Evolutionary conservation across 1,284 basidiomycete species (phyloP), one percentile per base, ranked within the genome.

Genomic region (Kwoniella shivajii): DNA sequence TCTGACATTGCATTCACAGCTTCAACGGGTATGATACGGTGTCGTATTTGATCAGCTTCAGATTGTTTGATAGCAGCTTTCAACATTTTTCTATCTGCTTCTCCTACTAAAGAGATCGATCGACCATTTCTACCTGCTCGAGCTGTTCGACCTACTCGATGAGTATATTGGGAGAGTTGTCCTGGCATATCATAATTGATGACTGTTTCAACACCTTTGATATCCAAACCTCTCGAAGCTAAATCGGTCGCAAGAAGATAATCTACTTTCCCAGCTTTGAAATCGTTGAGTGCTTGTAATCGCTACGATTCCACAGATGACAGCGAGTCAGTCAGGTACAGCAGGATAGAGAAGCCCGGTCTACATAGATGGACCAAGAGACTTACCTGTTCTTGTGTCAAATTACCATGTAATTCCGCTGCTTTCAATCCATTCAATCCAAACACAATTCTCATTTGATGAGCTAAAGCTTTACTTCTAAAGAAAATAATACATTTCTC

Each of bases 121-220:
- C 93, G 85, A 77, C 95, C 95, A 73, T 89, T 88, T 66, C 85
- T 85, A 4, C 95, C 94, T 3, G 95, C 95, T 77, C 95, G 88
- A 20, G 95, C 95, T 34, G 95, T 99, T 76, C 95, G 85, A 67
- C 95, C 95, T 24, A 98, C 94, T 58, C 95, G 89, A 78, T 99
- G 95, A 34, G 97, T 83, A 79, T 99, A 99, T 70, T 94, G 92
- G 11, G 92, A 87, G 38, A 97, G 82, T 71, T 95, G 90, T 18
- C 85, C 85, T 3, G 95, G 94, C 94, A 98, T 96, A 77, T 98
- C 94, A 74, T 93, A 97, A 78, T 98, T 98, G 74, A 97, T 92
- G 56, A 98, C 92, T 0, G 92, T 94, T 72, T 96, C 90, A n/a
- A 97, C 88, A 18, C 93, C 94, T 70, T 94, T 95, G 80, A 98